phyloP scores from a whole-genome alignment of 352 stramenopile species.

The Poterioochromonas sp. region DNA sequence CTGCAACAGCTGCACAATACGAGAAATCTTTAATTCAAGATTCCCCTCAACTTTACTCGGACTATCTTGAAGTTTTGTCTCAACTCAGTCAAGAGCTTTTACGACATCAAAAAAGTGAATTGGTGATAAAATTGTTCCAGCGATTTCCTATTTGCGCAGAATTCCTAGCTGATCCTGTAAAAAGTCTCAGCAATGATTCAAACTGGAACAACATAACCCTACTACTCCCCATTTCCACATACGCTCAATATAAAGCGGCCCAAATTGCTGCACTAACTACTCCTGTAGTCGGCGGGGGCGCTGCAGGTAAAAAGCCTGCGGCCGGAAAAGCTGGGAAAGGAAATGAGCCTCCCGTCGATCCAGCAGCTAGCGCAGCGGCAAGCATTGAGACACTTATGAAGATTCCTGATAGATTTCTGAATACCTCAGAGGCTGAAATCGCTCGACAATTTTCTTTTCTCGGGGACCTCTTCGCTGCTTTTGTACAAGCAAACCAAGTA shows the following conservation, averaged over 20 bases:
- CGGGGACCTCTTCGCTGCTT: background rate
- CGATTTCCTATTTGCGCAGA: background rate
- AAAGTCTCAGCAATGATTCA: background rate
- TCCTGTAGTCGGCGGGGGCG: background rate
- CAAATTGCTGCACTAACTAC: too few species aligned
- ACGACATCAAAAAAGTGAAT: background rate
- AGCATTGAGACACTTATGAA: background rate
- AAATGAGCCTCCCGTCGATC: background rate
- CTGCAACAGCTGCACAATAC: background rate
- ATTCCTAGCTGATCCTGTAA: background rate
- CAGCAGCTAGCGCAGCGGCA: background rate
- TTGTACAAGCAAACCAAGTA: too few species aligned
- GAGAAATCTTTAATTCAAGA: background rate
- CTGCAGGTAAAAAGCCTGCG: background rate
- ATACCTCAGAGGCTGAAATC: background rate
- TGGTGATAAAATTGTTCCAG: background rate
- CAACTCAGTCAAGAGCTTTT: background rate
- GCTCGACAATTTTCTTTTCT: background rate
- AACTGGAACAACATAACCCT: background rate
- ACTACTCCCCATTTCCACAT: background rate
- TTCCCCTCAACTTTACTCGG: background rate
- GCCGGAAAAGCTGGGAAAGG: background rate
- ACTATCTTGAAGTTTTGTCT: background rate
- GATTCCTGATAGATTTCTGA: constrained; percentile 23
- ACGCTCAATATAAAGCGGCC: background rate